Conservation (phyloP, 179 eudicot genomes). For the Camellia oleifera region DNA sequence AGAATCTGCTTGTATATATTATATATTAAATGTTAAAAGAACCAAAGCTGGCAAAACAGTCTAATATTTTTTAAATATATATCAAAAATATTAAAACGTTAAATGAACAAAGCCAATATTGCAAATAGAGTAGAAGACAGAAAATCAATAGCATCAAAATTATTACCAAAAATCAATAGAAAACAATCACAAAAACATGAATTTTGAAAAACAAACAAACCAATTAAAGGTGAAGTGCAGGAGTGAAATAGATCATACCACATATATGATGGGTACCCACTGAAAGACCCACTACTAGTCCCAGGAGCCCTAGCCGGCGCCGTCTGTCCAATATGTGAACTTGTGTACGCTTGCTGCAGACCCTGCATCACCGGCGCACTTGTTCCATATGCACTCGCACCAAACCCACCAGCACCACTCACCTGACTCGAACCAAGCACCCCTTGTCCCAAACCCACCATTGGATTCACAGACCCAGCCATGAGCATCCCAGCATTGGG, state of each 20-base stretch:
- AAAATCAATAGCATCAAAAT: not conserved
- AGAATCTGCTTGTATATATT: no score
- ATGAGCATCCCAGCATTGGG: constrained; percentile 14
- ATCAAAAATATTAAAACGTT: not conserved
- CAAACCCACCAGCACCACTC: constrained; percentile 2
- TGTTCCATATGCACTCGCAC: constrained; percentile 16
- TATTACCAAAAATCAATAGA: not conserved
- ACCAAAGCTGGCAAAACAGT: not conserved
- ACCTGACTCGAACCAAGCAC: constrained; percentile 4
- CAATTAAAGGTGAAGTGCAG: not conserved
- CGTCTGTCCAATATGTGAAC: constrained; percentile 10
- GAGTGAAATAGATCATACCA: constrained; percentile 19
- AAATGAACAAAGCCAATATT: not conserved
- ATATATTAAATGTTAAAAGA: not conserved
- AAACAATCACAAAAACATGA: not conserved
- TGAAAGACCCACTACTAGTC: constrained; percentile 24
- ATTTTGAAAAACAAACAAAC: not conserved
- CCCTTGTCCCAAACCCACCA: constrained; percentile 12
- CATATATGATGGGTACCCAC: constrained; percentile 6
- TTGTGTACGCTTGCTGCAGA: constrained; percentile 19
- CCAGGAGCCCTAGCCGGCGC: constrained; percentile 4
- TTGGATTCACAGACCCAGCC: constrained; percentile 15
- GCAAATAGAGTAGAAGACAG: not conserved
- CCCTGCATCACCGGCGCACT: constrained; percentile 19
- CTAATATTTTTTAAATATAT: not conserved